Evolutionary conservation across 768 basidiomycete species (phyloP), one percentile per base, ranked within the genome.

Genomic region (Tubosaeta sp.): DNA sequence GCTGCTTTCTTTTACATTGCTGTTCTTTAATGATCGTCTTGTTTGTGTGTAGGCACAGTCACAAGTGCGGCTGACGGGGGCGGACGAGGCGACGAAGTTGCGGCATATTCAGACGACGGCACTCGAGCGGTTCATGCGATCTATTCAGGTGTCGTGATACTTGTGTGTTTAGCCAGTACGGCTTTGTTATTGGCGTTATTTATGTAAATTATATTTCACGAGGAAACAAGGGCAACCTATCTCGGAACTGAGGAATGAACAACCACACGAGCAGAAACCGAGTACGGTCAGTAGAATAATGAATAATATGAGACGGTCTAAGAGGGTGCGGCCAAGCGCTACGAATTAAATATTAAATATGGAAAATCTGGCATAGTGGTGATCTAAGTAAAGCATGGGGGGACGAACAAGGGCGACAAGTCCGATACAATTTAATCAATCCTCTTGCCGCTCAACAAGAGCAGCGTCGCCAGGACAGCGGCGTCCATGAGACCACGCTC

Each of bases 81-180:
- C 81, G 45, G 77, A 83, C 59, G 81, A 84, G 44, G 76, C 78
- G 25, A 80, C 81, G 1, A 83, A 80, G 53, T 62, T 88, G 52
- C 72, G 74, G 48, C 83, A 88, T 59, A 78, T 89, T 22, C 81
- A 82, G 54, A 77, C 80, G n/a, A 76, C 78, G 35, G 82, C 80
- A 31, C 78, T 79, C 55, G 79, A 85, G 47, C 77, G 80, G 59
- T 88, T 90, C 63, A 69, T 86, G 67, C 76, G 77, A 60, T 81
- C 76, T 56, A 77, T 86, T 26, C 73, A 74, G 43, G 65, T 57
- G 41, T 63, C 64, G 43, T 73, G 57, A 68, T n/a, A 35, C 12
- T 22, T 22, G 10, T 33, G 13, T 48, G 31, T 48, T 11, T 46
- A 43, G 39, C 34, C 46, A 37, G 42, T 46, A 19, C 19, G 43